Conservation (phyloP, 805 yeast species). For the Candida golubevii region DNA sequence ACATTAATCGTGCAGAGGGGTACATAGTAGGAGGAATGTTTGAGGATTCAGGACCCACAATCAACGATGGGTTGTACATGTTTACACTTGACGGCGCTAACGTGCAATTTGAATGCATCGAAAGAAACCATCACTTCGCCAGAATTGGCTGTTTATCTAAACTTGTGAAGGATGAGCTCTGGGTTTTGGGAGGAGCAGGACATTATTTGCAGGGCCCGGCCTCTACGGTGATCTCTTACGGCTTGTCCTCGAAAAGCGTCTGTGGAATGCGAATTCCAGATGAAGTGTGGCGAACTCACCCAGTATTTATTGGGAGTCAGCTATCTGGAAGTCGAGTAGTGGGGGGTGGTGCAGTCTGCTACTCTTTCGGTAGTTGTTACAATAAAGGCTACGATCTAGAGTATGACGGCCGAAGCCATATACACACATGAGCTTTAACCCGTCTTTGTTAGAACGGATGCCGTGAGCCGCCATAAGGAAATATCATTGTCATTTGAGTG, state of each 20-base stretch:
- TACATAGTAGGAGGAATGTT: conserved; percentile 47
- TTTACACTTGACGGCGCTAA: conserved; percentile 23
- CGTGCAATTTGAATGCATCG: conserved; percentile 9
- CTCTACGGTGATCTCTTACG: conserved; percentile 30
- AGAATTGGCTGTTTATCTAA: conserved; percentile 48
- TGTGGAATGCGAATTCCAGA: conserved; percentile 21
- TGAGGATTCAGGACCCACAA: conserved; percentile 23
- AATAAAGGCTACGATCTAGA: conserved; percentile 18
- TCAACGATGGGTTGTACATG: conserved; percentile 31
- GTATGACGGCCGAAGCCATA: too few relatives aligned
- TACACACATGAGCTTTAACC: too few relatives aligned
- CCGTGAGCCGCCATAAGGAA: too few relatives aligned
- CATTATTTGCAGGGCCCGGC: conserved; percentile 29
- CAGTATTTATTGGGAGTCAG: conserved; percentile 53
- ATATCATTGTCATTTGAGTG: too few relatives aligned
- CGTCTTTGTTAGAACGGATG: too few relatives aligned
- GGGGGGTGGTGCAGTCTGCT: conserved; percentile 82
- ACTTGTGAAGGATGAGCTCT: conserved; percentile 27
- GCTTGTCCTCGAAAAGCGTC: conserved; percentile 11
- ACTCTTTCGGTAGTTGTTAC: conserved; percentile 61
- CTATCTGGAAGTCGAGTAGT: conserved; percentile 28
- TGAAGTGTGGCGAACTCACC: conserved; percentile 40
- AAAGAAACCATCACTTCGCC: conserved; percentile 29
- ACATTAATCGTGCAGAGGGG: conserved; percentile 28
- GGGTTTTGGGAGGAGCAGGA: conserved; percentile 59